Evolutionary conservation across 179 eudicot species (phyloP).

Genomic region (Actinidia chinensis): DNA sequence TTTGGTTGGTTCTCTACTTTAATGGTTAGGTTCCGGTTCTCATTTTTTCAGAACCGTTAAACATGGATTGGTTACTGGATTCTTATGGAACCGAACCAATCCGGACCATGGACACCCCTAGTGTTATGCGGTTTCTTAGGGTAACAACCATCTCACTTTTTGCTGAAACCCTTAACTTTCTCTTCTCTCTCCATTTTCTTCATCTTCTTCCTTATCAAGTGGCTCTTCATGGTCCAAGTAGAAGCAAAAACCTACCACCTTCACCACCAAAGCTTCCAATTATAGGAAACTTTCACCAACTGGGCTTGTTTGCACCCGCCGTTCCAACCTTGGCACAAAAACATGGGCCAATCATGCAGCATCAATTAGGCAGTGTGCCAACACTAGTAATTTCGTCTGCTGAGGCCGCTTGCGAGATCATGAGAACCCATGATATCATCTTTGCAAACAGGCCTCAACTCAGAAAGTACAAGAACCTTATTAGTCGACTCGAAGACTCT

Average conservation of each 20-base stretch:
- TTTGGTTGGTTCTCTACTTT: too few relatives aligned
- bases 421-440: conserved; percentile 76
- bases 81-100: too few relatives aligned
- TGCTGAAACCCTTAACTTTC: neutral
- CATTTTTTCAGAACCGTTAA: too few relatives aligned
- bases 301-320: neutral
- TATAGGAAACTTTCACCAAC: conserved; percentile 3
- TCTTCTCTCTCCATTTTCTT: neutral
- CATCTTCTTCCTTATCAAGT: neutral
- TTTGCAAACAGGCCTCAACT: too few relatives aligned
- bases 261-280: neutral
- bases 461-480: too few relatives aligned
- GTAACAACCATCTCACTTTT: too few relatives aligned
- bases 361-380: conserved; percentile 32
- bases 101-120: too few relatives aligned
- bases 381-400: conserved; percentile 34
- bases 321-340: neutral
- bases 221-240: neutral
- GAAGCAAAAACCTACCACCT: neutral
- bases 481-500: too few relatives aligned
- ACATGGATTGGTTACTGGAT: too few relatives aligned
- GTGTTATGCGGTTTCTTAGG: too few relatives aligned
- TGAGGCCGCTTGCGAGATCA: conserved; percentile 55
- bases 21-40: too few relatives aligned
- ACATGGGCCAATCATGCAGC: conserved; percentile 28